A percentile compares a stretch with the other conserved stretches of the same genome.
Conservation (phyloP, 2,329 filamentous ascomycete genomes). For the Exserohilum turcica region DNA sequence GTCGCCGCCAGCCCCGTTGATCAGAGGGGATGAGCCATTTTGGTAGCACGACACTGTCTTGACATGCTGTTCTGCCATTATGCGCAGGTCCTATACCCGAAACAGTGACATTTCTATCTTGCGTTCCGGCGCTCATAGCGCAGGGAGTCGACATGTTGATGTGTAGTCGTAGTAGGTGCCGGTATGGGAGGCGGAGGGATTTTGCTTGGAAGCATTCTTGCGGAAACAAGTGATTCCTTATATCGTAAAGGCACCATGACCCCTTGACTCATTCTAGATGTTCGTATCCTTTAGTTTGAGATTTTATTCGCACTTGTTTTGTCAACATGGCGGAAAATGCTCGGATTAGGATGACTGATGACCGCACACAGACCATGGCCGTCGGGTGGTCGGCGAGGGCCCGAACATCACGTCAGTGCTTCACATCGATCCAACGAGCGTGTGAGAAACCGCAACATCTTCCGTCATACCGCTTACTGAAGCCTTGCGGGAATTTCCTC, state of each 20-base stretch:
- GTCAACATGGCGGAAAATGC: neutral
- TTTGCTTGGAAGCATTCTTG: neutral
- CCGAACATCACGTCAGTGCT: neutral
- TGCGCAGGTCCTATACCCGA: neutral
- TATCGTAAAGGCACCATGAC: neutral
- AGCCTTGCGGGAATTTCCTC: neutral
- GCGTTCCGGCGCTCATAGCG: neutral
- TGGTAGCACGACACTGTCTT: constrained; percentile 16
- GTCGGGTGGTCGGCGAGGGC: constrained; percentile 8
- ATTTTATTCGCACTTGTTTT: neutral
- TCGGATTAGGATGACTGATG: constrained; percentile 1
- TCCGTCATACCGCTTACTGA: neutral
- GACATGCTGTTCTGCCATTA: neutral
- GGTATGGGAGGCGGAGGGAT: neutral
- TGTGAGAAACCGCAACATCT: neutral
- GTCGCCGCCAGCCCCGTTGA: constrained; percentile 35
- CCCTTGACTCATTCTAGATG: neutral
- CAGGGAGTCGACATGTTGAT: neutral
- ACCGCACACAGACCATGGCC: neutral
- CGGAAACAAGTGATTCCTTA: neutral
- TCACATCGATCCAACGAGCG: neutral
- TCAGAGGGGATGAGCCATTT: constrained; percentile 34
- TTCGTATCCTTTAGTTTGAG: neutral
- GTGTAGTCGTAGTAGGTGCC: neutral
- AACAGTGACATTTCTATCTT: neutral